Evolutionary conservation across 176 grass and related monocot genomes (phyloP), one percentile per base, ranked within the genome.

Genomic region (Elymus sibiricus): DNA sequence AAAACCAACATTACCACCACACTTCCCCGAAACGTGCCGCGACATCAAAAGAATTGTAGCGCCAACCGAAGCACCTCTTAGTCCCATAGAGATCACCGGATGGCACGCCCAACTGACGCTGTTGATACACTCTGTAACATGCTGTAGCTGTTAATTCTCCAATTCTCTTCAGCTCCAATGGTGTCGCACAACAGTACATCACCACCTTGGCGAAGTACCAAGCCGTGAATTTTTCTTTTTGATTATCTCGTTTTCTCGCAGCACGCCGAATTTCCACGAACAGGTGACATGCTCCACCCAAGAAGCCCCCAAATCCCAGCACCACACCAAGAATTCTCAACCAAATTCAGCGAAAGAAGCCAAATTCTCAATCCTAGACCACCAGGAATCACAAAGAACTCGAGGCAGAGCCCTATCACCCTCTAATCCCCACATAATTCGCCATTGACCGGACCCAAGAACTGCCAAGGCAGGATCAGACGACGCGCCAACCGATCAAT

Each of bases 281-380:
- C 74, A 90, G 46, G 27, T 67, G 21, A 31, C 35, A 83, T 15
- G 27, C 83, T 90, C 60, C 66, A 28, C 44, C 55, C 61, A 67
- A 85, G 83, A 67, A 85, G 19, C 26, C 59, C 42, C 22, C 56
- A 74, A 74, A 79, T 67, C 62, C 34, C 26, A 34, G 19, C 34
- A 83, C 68, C 11, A 16, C 64, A 37, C 28, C 16, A 46, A 44
- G 59, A 90, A 84, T 49, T 81, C 4, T 90, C 53, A 11, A n/a
- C 2, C 7, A 64, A 58, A 87, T 70, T 32, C 81, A 26, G 27
- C 12, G 25, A 76, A 32, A 9, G n/a, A 1, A 26, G 2, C 0
- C 38, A 49, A 60, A 22, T 42, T 21, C 38, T 17, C 59, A 6
- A 84, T 39, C 69, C n/a, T 9, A 73, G 31, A 37, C 19, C 34